Base-by-base conservation (phyloP, 2,329 filamentous ascomycete species). In the Ophiostoma perfectum region DNA sequence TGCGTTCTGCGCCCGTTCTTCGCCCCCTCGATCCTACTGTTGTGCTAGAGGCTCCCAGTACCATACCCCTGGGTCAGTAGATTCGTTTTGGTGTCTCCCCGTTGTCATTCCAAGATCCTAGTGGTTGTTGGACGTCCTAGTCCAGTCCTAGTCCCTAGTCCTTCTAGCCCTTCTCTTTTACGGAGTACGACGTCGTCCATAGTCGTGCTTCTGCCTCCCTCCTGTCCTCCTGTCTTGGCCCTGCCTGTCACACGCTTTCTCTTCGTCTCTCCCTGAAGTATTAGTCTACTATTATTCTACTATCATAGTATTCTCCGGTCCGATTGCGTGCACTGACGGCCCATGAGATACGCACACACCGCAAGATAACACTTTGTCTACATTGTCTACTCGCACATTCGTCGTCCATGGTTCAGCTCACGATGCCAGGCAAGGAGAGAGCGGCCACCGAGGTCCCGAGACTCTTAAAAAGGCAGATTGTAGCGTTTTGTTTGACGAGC, bases 31-130 rank as follows among this genome's bases (percentile, higher is more conserved):
- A 60, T 60, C 55, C 55, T 60, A 60, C 55, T 55, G 49, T 55
- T 55, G 49, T 55, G 49, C 49, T 36, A 60, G 9, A 18, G 55
- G 14, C 55, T 60, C 55, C 55, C 55, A 60, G 55, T 60, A 60
- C 55, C 55, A 38, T 38, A 60, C 55, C 55, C 55, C 27, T 60
- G 55, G 55, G 55, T 60, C 55, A 60, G 55, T 60, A 60, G 49
- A 55, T 55, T 55, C n/a, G 27, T 16, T 60, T 55, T 55, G 49
- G 49, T 55, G 55, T 60, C 27, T 38, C 27, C 38, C 27, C 52
- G 52, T 58, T 60, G 55, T 38, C 55, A 55, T 55, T 18, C 49
- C 49, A 55, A 55, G 49, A 55, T 55, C 49, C 27, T 55, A 58
- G 52, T 58, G 52, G 52, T 55, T 60, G 55, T 60, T 60, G 55